Percentiles rank a stretch among this genome's conserved stretches.
Evolutionary conservation across 2,329 filamentous ascomycete genomes (phyloP).

Genomic region (Emergomyces africanus): DNA sequence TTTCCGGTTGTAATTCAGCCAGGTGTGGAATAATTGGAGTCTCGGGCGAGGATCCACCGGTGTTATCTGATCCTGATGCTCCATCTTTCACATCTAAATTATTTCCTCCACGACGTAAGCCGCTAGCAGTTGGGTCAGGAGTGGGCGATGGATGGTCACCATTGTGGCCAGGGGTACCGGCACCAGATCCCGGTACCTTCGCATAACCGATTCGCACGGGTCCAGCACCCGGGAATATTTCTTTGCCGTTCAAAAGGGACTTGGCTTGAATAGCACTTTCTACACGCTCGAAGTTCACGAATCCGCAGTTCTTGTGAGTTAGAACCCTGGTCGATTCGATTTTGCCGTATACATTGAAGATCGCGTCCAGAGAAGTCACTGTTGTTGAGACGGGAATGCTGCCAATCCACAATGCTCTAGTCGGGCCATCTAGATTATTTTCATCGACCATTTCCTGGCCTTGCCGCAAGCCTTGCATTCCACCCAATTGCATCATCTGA

Average conservation of each 20-base stretch:
- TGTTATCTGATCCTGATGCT: constrained; percentile 17
- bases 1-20: constrained; percentile 66
- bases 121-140: constrained; percentile 60
- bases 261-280: constrained; percentile 88
- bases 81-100: constrained; percentile 9
- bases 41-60: constrained; percentile 21
- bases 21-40: constrained; percentile 54
- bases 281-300: constrained; percentile 89
- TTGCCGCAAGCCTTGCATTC: constrained; percentile 51
- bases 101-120: constrained; percentile 10
- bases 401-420: constrained; percentile 88
- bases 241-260: constrained; percentile 80
- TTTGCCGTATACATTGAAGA: constrained; percentile 85
- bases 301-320: constrained; percentile 97
- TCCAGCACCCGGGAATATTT: constrained; percentile 94
- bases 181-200: constrained; percentile 76
- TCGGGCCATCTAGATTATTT: constrained; percentile 72
- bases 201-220: constrained; percentile 94
- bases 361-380: constrained; percentile 83
- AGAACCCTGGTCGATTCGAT: constrained; percentile 87
- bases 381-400: constrained; percentile 97
- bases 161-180: constrained; percentile 73
- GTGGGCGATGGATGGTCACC: constrained; percentile 83
- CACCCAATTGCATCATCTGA: constrained; percentile 57
- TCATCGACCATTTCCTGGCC: constrained; percentile 59